Percentiles rank a stretch among this genome's conserved stretches.
Conservation (phyloP, 75 land plant genomes). For the Picea glauca region DNA sequence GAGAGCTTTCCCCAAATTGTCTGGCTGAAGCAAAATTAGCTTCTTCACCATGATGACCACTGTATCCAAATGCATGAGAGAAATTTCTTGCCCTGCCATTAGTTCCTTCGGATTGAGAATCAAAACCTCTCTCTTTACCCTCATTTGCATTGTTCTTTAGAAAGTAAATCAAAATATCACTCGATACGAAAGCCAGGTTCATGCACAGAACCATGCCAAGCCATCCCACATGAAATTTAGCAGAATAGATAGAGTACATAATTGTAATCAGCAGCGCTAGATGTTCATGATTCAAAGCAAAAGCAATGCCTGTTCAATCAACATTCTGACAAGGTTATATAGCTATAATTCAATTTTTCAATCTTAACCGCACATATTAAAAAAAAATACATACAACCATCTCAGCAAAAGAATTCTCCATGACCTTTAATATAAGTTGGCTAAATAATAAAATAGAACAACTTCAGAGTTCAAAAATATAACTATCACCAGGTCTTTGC, state of each 20-base stretch:
- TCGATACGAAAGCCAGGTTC: constrained; percentile 80
- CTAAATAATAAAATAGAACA: not conserved
- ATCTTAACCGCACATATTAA: not conserved
- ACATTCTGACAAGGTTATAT: not conserved
- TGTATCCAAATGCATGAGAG: constrained; percentile 19
- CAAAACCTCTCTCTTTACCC: constrained; percentile 15
- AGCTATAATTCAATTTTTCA: constrained; percentile 6
- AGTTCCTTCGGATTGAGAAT: constrained; percentile 20
- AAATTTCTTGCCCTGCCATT: constrained; percentile 22
- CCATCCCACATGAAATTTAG: constrained; percentile 78
- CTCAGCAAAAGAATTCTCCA: not conserved
- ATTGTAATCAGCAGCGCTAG: constrained; percentile 58
- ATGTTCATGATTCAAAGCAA: constrained; percentile 48
- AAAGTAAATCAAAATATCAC: constrained; percentile 63
- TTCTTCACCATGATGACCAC: constrained; percentile 20
- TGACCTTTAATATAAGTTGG: not conserved
- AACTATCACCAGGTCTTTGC: not conserved
- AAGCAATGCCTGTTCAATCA: constrained; percentile 44
- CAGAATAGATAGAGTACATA: constrained; percentile 71
- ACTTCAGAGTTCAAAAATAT: not conserved
- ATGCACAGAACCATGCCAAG: constrained; percentile 56
- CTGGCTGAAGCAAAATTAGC: constrained; percentile 19
- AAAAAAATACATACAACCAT: not conserved
- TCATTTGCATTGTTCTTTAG: constrained; percentile 41
- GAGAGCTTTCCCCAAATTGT: constrained; percentile 16